Base-by-base conservation (phyloP, 2,329 filamentous ascomycete genomes). In the Apiospora pterosperma region DNA sequence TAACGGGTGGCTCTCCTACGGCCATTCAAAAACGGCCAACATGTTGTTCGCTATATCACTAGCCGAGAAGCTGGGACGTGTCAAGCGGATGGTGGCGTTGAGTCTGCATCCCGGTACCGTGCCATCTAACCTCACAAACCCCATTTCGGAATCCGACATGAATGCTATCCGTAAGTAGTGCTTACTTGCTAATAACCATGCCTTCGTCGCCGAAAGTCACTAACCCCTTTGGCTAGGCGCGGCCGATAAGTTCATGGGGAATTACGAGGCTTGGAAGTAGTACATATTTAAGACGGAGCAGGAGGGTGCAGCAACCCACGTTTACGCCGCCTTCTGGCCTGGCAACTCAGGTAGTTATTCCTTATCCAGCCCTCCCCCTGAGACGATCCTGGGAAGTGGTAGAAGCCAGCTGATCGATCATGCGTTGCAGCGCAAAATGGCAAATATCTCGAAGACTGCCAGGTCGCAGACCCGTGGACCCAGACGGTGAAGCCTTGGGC, bases 11-110 rank as follows among this genome's bases (percentile, higher is more conserved):
- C 19, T 60, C 3, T 72, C 75, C 2, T 79, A 80, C 19, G 78
- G 74, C 3, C 78, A 79, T 63, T 73, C 75, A 38, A 79, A 79
- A 67, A 77, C 78, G 1, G 75, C 76, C 6, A 77, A 76, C 44
- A 76, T 76, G 61, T 74, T 61, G 1, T 67, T 69, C 36, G 62
- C 66, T 12, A 31, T 70, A 19, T 68, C 68, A 4, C 38, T 70
- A 25, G 67, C 69, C 3, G 58, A 69, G 61, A 71, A 70, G 61
- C 61, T 70, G 2, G 68, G 67, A n/a, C n/a, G n/a, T n/a, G n/a
- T n/a, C 11, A 66, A 64, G 36, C 65, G 64, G 36, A 61, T 69
- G 5, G 36, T 14, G 14, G 69, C 76, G 1, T 76, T 73, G 59
- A 79, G 77, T 34, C 59, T 78, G 2, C 71, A 78, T 21, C 78